Conservation (phyloP, 1,284 basidiomycete species). For the Irpex sp. region DNA sequence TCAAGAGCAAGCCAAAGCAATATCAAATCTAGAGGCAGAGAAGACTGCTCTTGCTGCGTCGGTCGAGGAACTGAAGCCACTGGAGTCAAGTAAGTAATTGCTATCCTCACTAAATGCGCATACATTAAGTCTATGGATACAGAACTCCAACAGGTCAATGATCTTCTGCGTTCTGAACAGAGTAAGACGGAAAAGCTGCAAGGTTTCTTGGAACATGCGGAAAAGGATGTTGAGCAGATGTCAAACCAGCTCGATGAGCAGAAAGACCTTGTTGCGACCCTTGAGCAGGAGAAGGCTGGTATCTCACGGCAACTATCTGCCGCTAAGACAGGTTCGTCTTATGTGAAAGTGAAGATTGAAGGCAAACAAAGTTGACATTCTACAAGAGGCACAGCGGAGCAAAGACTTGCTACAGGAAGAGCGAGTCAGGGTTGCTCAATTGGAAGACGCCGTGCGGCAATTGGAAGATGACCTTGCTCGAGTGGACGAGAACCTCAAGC, state of each 20-base stretch:
- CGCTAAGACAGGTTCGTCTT: conserved; percentile 10
- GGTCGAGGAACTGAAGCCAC: conserved; percentile 34
- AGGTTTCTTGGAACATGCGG: conserved; percentile 15
- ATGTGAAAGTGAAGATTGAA: neutral
- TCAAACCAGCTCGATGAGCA: conserved; percentile 16
- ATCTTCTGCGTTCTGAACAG: conserved; percentile 23
- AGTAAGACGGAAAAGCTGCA: conserved; percentile 18
- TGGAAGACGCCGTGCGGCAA: conserved; percentile 14
- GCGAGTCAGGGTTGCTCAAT: conserved; percentile 12
- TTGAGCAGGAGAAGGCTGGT: conserved; percentile 14
- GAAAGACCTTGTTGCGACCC: conserved; percentile 8
- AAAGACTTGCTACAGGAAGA: conserved; percentile 23
- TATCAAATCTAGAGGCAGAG: conserved; percentile 66
- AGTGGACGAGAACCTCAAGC: conserved; percentile 11
- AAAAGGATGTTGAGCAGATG: conserved; percentile 13
- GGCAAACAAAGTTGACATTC: neutral
- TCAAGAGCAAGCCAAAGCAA: conserved; percentile 60
- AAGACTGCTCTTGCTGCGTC: conserved; percentile 57
- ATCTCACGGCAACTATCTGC: conserved; percentile 1
- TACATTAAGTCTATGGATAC: neutral
- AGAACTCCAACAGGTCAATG: conserved; percentile 24
- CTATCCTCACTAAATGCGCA: neutral
- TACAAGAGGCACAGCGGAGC: conserved; percentile 22
- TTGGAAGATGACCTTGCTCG: conserved; percentile 12
- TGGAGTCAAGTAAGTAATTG: conserved; percentile 45